Evolutionary conservation across 805 yeast species (phyloP).

Genomic region (Wickerhamiella lipophila): DNA sequence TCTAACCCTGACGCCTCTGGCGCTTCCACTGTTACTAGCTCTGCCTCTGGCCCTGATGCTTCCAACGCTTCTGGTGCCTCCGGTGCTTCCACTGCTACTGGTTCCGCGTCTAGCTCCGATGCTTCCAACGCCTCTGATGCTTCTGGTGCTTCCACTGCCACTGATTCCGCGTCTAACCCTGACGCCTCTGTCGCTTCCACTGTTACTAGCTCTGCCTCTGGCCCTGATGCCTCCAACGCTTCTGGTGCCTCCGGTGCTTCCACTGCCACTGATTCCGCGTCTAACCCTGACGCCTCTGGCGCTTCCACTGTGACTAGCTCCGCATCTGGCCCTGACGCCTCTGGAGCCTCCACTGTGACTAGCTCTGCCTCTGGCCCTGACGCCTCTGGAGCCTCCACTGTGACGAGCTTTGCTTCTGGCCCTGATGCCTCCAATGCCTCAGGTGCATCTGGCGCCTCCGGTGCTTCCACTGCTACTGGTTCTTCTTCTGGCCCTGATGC

Average conservation of each 20-base stretch:
- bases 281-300: no score
- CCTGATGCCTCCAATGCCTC: background rate
- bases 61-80: no score
- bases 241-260: background rate
- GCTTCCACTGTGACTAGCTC: no score
- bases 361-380: background rate
- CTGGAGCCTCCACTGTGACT: background rate
- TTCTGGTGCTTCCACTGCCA: background rate
- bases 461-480: background rate
- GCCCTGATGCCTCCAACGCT: background rate
- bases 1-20: no score
- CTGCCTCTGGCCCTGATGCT: no score
- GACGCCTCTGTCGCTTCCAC: background rate
- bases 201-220: background rate
- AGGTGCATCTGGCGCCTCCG: background rate
- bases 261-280: background rate
- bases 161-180: background rate
- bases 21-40: no score
- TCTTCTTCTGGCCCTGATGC: background rate
- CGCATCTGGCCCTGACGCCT: no score
- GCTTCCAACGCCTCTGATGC: background rate
- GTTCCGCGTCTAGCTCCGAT: background rate
- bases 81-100: no score
- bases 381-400: no score
- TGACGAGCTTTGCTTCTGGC: no score